These are phyloP conservation scores for Gnaphalium uliginosum DNA, from an alignment of 129 eudicot species.

Conservation along the genomic window DNA sequence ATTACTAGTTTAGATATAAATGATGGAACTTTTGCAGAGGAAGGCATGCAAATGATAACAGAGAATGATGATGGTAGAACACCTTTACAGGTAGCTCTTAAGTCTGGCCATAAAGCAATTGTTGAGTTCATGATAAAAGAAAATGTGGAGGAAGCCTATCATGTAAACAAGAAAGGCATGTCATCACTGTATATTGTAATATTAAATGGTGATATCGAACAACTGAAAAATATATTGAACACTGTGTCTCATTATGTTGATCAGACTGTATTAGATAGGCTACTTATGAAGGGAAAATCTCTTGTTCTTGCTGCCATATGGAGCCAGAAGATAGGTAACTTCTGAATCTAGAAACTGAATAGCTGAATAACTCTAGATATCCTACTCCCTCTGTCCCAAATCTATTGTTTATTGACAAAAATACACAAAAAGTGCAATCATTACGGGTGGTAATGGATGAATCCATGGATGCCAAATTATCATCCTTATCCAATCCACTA, in stretches of 20 bases:
- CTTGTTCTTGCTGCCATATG: constrained; percentile 23
- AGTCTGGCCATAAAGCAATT: neutral
- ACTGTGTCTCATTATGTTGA: constrained; percentile 9
- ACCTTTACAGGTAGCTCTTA: constrained; percentile 38
- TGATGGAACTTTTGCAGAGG: too few relatives aligned
- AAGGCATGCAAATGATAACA: too few relatives aligned
- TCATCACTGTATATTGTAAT: constrained; percentile 35
- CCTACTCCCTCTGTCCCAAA: too few relatives aligned
- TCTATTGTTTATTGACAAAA: too few relatives aligned
- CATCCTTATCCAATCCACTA: too few relatives aligned
- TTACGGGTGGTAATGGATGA: too few relatives aligned
- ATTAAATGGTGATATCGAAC: constrained; percentile 12
- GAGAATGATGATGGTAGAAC: constrained; percentile 29
- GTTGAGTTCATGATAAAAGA: constrained; percentile 21
- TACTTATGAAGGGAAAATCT: constrained; percentile 12
- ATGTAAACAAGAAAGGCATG: constrained; percentile 28
- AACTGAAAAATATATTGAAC: constrained; percentile 18
- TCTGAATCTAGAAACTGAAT: neutral
- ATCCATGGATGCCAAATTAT: too few relatives aligned
- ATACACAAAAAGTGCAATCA: too few relatives aligned
- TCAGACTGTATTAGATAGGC: neutral
- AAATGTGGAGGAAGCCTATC: neutral
- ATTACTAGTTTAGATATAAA: too few relatives aligned
- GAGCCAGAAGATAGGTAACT: constrained; percentile 18
- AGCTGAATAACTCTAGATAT: too few relatives aligned